These are phyloP conservation scores for Quercus berberidifolia DNA, from an alignment of 306 rosid species.

Conservation along the genomic window DNA sequence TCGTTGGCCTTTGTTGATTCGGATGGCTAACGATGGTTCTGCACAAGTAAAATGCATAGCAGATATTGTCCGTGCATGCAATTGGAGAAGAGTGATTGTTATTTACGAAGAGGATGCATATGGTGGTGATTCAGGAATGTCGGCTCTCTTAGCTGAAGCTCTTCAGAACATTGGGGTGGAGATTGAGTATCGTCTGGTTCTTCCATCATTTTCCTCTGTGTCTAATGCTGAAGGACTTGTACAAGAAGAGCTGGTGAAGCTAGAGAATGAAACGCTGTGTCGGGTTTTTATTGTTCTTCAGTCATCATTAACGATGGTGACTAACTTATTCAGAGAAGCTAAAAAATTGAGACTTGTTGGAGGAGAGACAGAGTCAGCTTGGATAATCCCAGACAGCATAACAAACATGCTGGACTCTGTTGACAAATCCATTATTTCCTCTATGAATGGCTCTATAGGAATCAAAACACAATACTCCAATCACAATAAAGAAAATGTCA, in stretches of 20 bases:
- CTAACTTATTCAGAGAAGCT: slow-evolving; percentile 28
- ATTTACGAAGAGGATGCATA: slow-evolving; percentile 45
- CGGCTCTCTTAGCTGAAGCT: slow-evolving; percentile 26
- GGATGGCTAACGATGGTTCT: slow-evolving; percentile 28
- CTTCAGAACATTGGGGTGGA: slow-evolving; percentile 14
- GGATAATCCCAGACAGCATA: slow-evolving; percentile 62
- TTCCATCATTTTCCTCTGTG: slow-evolving; percentile 18
- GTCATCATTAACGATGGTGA: slow-evolving; percentile 22
- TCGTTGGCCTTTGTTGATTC: slow-evolving; percentile 57
- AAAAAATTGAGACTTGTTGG: slow-evolving; percentile 24
- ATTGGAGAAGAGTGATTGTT: slow-evolving; percentile 39
- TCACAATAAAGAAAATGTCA: neutral
- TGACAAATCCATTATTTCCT: slow-evolving; percentile 22
- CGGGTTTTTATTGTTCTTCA: slow-evolving; percentile 35
- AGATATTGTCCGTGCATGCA: slow-evolving; percentile 25
- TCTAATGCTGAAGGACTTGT: slow-evolving; percentile 12
- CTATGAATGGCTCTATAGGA: slow-evolving; percentile 33
- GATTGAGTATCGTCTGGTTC: slow-evolving; percentile 31
- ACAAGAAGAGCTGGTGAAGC: slow-evolving; percentile 12
- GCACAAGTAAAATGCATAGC: slow-evolving; percentile 50
- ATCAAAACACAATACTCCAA: slow-evolving; percentile 17
- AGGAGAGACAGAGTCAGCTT: slow-evolving; percentile 40
- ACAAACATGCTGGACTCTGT: slow-evolving; percentile 47
- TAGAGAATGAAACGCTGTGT: slow-evolving; percentile 2
- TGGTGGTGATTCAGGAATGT: slow-evolving; percentile 9